Evolutionary conservation across 139 green algal species (phyloP), one percentile per base, ranked within the genome.

Genomic region (Picochlorum sp.): DNA sequence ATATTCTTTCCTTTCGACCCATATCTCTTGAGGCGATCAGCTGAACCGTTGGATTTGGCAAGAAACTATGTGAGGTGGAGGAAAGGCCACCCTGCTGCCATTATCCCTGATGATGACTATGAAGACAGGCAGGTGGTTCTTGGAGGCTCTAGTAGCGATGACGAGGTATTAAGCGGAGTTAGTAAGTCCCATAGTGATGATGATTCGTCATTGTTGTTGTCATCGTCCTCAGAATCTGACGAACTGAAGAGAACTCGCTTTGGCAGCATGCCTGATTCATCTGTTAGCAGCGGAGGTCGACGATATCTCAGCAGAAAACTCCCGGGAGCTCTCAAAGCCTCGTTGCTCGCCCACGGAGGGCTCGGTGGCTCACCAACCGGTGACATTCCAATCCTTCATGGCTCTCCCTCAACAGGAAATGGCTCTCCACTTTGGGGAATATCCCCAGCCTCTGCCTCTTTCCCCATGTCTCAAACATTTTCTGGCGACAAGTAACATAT

Each of bases 1-100:
- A 89, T 92, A 73, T 95, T 96, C 70, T 97, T 97, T 58, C 90
- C 90, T 4, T 96, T 96, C 62, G 90, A 97, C 68, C 90, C 90
- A 4, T 97, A 92, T 78, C 82, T 97, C 20, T 84, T 97, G 41
- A 66, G 67, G 14, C 84, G 86, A 58, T 92, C 85, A 21, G 79
- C 77, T 1, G 28, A 50, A 6, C 62, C 65, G 37, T 71, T 94
- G 32, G 23, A 83, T 13, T 81, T 93, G 6, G 58, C 57, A 10
- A 24, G 34, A 16, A 75, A 72, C 16, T 90, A 84, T 52, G 73
- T 88, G 32, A 46, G n/a, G 1, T 87, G 81, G 84, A 61, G 64
- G 34, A 56, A 64, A 49, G 71, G 71, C 10, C 71, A 77, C 58
- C 64, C 71, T 14, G 46, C 71, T 16, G 71, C 61, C 24, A 21